Percentiles rank a stretch among this genome's conserved stretches.
These are phyloP conservation scores for Botrytis sinoallii DNA, from an alignment of 2,329 filamentous ascomycete species.

Conservation along the genomic window DNA sequence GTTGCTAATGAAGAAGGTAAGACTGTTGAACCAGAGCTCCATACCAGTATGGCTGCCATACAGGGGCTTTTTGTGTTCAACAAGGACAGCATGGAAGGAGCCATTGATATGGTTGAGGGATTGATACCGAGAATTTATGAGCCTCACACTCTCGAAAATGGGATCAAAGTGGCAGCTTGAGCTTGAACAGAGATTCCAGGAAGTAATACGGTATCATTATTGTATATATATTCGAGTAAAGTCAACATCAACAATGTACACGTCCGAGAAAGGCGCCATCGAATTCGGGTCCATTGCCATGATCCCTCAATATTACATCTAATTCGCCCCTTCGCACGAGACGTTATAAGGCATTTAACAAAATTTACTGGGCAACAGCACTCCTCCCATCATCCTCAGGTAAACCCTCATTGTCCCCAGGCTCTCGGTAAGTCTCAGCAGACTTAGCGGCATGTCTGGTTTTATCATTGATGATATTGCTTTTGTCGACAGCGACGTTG, in stretches of 20 bases:
- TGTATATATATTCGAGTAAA: background rate
- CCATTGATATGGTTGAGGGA: slow-evolving; percentile 73
- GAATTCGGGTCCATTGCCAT: background rate
- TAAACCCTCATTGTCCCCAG: slow-evolving; percentile 34
- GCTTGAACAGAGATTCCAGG: background rate
- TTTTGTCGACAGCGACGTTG: slow-evolving; percentile 4
- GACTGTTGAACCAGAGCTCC: slow-evolving; percentile 24
- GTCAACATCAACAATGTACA: too few relatives aligned
- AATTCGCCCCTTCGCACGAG: background rate
- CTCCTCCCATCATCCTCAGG: slow-evolving; percentile 24
- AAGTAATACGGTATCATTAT: background rate
- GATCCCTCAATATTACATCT: background rate
- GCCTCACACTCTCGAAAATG: slow-evolving; percentile 33
- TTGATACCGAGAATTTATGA: slow-evolving; percentile 58
- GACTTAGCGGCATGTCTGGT: slow-evolving; percentile 13
- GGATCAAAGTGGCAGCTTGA: slow-evolving; percentile 18
- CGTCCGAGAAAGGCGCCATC: background rate
- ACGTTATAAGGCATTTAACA: background rate
- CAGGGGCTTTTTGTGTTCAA: slow-evolving; percentile 95
- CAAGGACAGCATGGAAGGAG: slow-evolving; percentile 85
- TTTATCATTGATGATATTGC: background rate
- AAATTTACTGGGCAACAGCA: slow-evolving; percentile 1
- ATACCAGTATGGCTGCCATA: slow-evolving; percentile 85
- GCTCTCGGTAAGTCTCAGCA: slow-evolving; percentile 29
- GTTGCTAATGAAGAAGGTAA: slow-evolving; percentile 50